Evolutionary conservation across 768 basidiomycete species (phyloP).

Genomic region (Sporobolomyces roseus): DNA sequence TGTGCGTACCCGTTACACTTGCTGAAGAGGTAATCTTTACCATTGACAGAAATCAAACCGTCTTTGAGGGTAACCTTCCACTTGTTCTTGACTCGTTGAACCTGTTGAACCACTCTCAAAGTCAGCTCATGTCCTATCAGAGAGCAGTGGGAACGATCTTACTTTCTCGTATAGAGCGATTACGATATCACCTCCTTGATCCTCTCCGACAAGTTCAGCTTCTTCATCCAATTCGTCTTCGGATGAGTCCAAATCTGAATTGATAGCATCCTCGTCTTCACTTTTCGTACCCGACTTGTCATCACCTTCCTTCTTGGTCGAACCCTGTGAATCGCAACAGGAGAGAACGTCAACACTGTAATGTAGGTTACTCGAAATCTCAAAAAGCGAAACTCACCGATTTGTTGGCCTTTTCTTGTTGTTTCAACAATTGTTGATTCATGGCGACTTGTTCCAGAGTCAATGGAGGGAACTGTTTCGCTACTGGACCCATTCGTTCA

Average conservation of each 20-base stretch:
- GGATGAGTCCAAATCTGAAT: conserved; percentile 92
- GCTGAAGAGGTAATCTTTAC: conserved; percentile 93
- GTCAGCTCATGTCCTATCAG: not conserved
- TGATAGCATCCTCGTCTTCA: conserved; percentile 70
- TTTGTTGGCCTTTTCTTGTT: conserved; percentile 4
- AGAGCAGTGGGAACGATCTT: conserved; percentile 36
- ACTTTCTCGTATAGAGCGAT: conserved; percentile 99
- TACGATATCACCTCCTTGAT: conserved; percentile 74
- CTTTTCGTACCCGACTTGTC: conserved; percentile 3
- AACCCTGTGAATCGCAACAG: not conserved
- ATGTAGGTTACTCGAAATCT: not conserved
- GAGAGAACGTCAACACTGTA: not conserved
- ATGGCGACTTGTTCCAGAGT: not conserved
- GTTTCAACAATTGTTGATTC: not conserved
- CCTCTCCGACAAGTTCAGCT: conserved; percentile 61
- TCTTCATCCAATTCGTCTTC: conserved; percentile 69
- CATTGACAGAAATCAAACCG: conserved; percentile 94
- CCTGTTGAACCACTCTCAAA: conserved; percentile 54
- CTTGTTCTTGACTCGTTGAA: conserved; percentile 98
- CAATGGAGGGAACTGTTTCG: conserved; percentile 23
- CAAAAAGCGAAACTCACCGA: conserved; percentile 24
- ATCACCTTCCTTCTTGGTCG: conserved; percentile 15
- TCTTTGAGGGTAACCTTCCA: conserved; percentile 97
- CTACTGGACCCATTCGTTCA: conserved; percentile 34
- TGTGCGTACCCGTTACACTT: conserved; percentile 87